phyloP scores from a whole-genome alignment of 2,329 filamentous ascomycete species.

The Curvularia hawaiiensis region DNA sequence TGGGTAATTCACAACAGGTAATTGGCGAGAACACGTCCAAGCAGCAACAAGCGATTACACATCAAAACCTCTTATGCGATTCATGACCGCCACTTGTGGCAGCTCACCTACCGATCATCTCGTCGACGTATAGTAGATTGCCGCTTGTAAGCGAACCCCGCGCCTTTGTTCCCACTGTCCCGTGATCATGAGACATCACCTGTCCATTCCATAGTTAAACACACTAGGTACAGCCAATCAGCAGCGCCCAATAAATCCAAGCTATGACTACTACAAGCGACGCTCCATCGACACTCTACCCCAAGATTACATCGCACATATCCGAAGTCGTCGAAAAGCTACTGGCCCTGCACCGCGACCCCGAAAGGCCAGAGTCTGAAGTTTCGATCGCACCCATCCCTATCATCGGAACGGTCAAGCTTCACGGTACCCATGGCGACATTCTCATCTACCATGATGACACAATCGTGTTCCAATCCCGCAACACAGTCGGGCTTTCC shows the following conservation, averaged over 20 bases:
- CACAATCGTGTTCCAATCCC: slow-evolving; percentile 12
- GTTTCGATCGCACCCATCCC: slow-evolving; percentile 18
- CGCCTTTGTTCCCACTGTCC: background rate
- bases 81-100: background rate
- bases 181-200: background rate
- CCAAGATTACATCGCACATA: slow-evolving; percentile 37
- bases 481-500: slow-evolving; percentile 27
- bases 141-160: background rate
- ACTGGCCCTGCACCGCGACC: slow-evolving; percentile 15
- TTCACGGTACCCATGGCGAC: slow-evolving; percentile 43
- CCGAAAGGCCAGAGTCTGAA: background rate
- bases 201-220: background rate
- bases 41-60: background rate
- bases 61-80: background rate
- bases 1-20: background rate
- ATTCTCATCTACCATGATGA: slow-evolving; percentile 25
- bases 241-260: background rate
- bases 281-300: slow-evolving; percentile 30
- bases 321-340: slow-evolving; percentile 23
- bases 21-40: background rate
- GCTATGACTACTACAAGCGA: background rate
- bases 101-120: background rate
- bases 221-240: background rate
- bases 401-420: slow-evolving; percentile 38
- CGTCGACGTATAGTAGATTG: background rate